These are phyloP conservation scores for Tolypocladium amazonense DNA, from an alignment of 2,329 filamentous ascomycete species.

Conservation along the genomic window DNA sequence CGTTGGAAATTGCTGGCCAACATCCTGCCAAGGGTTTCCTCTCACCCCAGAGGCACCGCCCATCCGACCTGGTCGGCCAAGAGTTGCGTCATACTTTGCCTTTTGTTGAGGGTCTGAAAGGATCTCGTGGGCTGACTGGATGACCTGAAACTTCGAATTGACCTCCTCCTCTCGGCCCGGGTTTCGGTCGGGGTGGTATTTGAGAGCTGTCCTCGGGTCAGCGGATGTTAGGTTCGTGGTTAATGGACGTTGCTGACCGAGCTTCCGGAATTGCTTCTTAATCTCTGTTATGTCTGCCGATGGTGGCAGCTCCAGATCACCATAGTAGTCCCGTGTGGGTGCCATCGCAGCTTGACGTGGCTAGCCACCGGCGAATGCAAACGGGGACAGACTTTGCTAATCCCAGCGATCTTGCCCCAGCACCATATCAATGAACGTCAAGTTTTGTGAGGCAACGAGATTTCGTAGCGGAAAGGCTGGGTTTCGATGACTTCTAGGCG, in stretches of 20 bases:
- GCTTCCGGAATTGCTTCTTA: conserved; percentile 77
- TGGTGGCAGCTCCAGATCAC: conserved; percentile 62
- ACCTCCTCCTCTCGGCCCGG: conserved; percentile 71
- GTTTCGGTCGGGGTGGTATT: conserved; percentile 84
- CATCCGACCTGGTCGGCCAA: conserved; percentile 26
- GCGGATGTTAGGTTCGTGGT: conserved; percentile 1
- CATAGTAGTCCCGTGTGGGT: conserved; percentile 66
- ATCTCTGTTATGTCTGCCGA: conserved; percentile 64
- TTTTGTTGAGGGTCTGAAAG: conserved; percentile 40
- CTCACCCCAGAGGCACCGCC: conserved; percentile 42
- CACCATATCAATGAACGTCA: conserved; percentile 6
- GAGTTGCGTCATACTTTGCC: conserved; percentile 41
- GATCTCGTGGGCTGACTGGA: conserved; percentile 78
- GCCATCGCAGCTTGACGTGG: conserved; percentile 17
- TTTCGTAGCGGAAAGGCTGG: neutral
- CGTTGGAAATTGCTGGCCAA: conserved; percentile 35
- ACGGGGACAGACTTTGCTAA: neutral
- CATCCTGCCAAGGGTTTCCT: conserved; percentile 47
- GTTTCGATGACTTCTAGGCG: neutral
- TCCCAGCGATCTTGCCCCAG: conserved; percentile 1
- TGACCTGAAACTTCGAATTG: conserved; percentile 73
- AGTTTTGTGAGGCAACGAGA: neutral
- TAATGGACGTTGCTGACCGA: conserved; percentile 43
- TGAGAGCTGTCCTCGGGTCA: conserved; percentile 48
- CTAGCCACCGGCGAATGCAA: neutral